phyloP scores from a whole-genome alignment of 176 grass and related monocot genomes.

The Rhynchospora tenuis region DNA sequence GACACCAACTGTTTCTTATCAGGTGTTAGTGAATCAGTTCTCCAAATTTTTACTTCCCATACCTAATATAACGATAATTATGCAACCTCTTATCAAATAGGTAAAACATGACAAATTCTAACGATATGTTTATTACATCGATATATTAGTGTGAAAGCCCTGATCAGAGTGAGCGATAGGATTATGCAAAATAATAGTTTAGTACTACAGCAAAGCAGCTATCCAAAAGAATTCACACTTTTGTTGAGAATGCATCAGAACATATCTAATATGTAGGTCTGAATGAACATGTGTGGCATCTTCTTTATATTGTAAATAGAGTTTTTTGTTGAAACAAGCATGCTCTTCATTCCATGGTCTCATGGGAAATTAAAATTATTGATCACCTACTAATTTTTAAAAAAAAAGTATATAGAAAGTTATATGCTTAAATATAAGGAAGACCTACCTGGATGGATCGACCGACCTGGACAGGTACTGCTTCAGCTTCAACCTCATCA shows the following conservation, averaged over 20 bases:
- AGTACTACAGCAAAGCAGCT: too few relatives aligned
- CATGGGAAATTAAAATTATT: neutral
- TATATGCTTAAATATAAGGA: neutral
- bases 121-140: neutral
- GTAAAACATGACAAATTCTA: neutral
- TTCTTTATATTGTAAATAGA: neutral
- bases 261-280: neutral
- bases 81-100: too few relatives aligned
- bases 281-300: neutral
- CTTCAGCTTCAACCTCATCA: slow-evolving; percentile 45
- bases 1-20: slow-evolving; percentile 53
- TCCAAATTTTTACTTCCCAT: slow-evolving; percentile 65
- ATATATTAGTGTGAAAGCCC: too few relatives aligned
- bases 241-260: neutral
- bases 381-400: neutral
- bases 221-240: neutral
- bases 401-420: neutral
- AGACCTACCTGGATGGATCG: slow-evolving; percentile 54
- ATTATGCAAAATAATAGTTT: neutral
- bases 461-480: slow-evolving; percentile 52
- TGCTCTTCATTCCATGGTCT: neutral
- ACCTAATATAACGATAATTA: slow-evolving; percentile 31
- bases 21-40: slow-evolving; percentile 38
- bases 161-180: neutral
- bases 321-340: neutral